phyloP scores from a whole-genome alignment of 164 flowering plant genomes.

The Nelumbo lutea region DNA sequence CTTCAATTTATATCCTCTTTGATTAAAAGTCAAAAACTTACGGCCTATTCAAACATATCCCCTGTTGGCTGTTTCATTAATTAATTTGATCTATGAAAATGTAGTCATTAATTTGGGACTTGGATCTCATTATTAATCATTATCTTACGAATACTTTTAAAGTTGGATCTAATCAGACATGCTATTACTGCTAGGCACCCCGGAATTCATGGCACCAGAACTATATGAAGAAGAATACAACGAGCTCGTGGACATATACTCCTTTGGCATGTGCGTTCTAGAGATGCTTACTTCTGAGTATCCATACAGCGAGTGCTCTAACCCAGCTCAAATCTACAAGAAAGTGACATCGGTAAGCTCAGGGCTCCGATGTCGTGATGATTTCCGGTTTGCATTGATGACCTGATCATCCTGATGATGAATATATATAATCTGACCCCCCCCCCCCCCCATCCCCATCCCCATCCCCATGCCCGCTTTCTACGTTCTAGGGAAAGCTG shows the following conservation, averaged over 20 bases:
- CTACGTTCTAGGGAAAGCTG: conserved; percentile 54
- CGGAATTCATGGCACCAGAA: conserved; percentile 98
- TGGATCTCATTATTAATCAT: too few relatives aligned
- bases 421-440: neutral
- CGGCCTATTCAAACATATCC: too few relatives aligned
- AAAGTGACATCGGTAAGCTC: conserved; percentile 73
- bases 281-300: conserved; percentile 90
- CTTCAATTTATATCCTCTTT: too few relatives aligned
- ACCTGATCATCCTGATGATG: neutral
- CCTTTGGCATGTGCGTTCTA: conserved; percentile 91
- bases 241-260: conserved; percentile 83
- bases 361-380: neutral
- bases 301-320: conserved; percentile 83
- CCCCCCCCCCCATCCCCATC: too few relatives aligned
- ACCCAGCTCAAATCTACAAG: conserved; percentile 93
- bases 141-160: too few relatives aligned
- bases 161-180: neutral
- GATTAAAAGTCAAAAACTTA: too few relatives aligned
- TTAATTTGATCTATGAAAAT: too few relatives aligned
- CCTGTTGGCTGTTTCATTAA: too few relatives aligned
- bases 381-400: too few relatives aligned
- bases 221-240: conserved; percentile 80
- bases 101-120: too few relatives aligned
- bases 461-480: neutral
- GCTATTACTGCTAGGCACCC: conserved; percentile 51